phyloP scores from a whole-genome alignment of 148 eudicot species.

The Gaultheria prostrata region DNA sequence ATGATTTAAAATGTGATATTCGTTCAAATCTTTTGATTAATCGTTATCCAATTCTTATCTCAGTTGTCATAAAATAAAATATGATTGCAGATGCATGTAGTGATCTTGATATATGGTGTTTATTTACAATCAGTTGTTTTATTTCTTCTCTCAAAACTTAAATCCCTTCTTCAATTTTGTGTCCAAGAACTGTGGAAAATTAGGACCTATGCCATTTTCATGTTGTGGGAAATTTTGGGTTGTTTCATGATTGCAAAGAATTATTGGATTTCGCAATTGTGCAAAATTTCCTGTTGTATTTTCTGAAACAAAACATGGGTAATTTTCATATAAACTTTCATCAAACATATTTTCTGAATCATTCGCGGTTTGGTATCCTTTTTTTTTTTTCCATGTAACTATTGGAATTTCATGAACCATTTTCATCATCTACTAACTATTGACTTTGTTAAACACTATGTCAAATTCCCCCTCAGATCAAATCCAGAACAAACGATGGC shows the following conservation, averaged over 20 bases:
- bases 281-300: background rate
- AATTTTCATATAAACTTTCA: background rate
- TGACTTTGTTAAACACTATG: background rate
- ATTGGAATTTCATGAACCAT: background rate
- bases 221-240: background rate
- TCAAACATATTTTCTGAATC: background rate
- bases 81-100: background rate
- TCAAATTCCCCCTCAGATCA: background rate
- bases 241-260: background rate
- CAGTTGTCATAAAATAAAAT: background rate
- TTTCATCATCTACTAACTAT: background rate
- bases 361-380: no score
- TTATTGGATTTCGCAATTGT: background rate
- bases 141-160: background rate
- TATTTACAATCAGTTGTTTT: background rate
- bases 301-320: background rate
- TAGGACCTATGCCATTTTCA: background rate
- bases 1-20: background rate
- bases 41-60: no score
- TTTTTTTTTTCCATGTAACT: no score
- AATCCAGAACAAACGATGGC: slow-evolving; percentile 14
- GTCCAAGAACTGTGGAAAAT: background rate
- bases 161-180: background rate
- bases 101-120: background rate
- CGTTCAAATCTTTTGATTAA: background rate